A percentile compares a stretch with the other conserved stretches of the same genome.
Evolutionary conservation across 495 filamentous ascomycete species (phyloP).

Genomic region (Penicillium lividum): DNA sequence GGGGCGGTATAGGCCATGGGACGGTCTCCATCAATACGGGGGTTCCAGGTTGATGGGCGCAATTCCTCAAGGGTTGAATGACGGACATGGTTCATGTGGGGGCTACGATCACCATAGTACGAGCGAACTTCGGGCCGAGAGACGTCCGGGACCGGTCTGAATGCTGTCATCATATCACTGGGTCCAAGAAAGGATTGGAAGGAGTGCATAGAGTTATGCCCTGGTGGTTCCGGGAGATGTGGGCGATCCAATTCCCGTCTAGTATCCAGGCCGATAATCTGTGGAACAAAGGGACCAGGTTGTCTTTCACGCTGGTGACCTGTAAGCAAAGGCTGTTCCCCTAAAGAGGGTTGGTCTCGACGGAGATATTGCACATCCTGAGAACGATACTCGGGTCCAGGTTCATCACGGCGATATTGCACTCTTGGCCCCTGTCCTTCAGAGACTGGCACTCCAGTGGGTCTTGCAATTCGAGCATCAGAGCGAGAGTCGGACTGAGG

Average conservation of each 20-base stretch:
- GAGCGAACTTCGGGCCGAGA: conserved; percentile 17
- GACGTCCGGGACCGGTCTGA: conserved; percentile 15
- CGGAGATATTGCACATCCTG: conserved; percentile 25
- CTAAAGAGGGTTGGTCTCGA: conserved; percentile 24
- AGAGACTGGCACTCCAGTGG: conserved; percentile 17
- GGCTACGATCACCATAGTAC: conserved; percentile 24
- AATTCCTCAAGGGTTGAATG: conserved; percentile 13
- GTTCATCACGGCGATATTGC: conserved; percentile 22
- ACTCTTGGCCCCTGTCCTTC: conserved; percentile 20
- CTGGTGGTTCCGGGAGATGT: conserved; percentile 17
- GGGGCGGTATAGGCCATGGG: conserved; percentile 18
- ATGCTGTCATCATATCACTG: conserved; percentile 16
- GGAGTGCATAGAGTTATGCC: conserved; percentile 12
- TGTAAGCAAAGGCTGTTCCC: conserved; percentile 19
- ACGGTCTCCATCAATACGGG: conserved; percentile 18
- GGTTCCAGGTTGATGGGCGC: conserved; percentile 14
- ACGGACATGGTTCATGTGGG: conserved; percentile 16
- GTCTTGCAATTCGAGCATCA: conserved; percentile 18
- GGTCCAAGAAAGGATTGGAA: conserved; percentile 13
- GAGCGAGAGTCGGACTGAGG: conserved; percentile 11
- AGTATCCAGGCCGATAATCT: conserved; percentile 15
- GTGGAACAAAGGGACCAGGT: conserved; percentile 13
- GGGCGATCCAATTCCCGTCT: conserved; percentile 22
- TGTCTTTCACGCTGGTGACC: conserved; percentile 19
- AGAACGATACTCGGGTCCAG: conserved; percentile 19